Conservation (phyloP, 768 basidiomycete species). For the Trametes punicea region DNA sequence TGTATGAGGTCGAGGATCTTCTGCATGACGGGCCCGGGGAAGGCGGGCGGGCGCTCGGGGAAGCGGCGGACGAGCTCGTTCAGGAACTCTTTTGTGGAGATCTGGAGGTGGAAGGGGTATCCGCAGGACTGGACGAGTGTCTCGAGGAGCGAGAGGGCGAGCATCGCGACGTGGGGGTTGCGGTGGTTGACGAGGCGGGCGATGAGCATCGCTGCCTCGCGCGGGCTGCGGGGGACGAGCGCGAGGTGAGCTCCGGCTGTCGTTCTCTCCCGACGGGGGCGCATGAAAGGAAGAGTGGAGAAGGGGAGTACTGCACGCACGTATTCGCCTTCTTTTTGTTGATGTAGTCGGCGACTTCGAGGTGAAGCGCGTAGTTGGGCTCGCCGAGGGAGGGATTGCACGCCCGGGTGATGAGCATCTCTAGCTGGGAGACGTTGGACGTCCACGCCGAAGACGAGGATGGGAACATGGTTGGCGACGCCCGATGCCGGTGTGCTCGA, state of each 20-base stretch:
- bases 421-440: conserved; percentile 15
- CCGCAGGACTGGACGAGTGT: conserved; percentile 94
- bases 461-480: background rate
- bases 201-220: conserved; percentile 86
- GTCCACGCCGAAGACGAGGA: conserved; percentile 10
- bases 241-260: background rate
- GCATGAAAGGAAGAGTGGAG: background rate
- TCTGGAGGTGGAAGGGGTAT: conserved; percentile 96
- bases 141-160: conserved; percentile 83
- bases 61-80: conserved; percentile 98
- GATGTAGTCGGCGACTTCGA: conserved; percentile 92
- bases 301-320: conserved; percentile 44
- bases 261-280: too few relatives aligned
- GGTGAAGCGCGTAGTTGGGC: conserved; percentile 87
- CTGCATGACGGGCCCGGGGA: conserved; percentile 92
- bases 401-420: conserved; percentile 73
- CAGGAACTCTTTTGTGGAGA: conserved; percentile 95
- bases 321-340: conserved; percentile 96
- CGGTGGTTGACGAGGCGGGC: conserved; percentile 87
- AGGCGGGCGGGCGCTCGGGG: conserved; percentile 94
- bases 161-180: conserved; percentile 86
- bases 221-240: conserved; percentile 55
- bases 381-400: conserved; percentile 85
- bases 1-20: conserved; percentile 91
- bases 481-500: background rate